Conservation (phyloP, 306 rosid genomes). For the Adenanthera pavonina region DNA sequence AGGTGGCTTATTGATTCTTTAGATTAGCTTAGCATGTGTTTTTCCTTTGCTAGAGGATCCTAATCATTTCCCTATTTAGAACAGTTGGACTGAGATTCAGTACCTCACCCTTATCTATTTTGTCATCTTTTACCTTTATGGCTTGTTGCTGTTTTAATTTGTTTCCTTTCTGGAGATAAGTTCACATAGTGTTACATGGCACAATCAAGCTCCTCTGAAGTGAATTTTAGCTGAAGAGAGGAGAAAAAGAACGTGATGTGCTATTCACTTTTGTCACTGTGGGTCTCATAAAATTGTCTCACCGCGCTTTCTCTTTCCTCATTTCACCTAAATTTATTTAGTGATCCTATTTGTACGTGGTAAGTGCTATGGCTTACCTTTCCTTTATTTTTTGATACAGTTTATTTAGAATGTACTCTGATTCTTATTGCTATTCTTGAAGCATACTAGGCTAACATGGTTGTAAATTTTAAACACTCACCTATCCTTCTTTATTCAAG, state of each 20-base stretch:
- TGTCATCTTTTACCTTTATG: neutral
- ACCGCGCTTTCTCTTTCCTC: no score
- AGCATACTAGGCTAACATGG: neutral
- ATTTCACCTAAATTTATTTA: no score
- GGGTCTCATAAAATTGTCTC: no score
- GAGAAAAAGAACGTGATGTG: no score
- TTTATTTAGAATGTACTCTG: no score
- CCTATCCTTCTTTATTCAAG: no score
- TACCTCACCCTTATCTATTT: neutral
- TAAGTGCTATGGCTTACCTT: no score
- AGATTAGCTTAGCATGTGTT: slow-evolving; percentile 20
- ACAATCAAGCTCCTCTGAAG: neutral
- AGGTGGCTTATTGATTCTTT: slow-evolving; percentile 44
- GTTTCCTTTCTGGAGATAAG: slow-evolving; percentile 1
- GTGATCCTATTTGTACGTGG: no score
- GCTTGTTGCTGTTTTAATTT: neutral
- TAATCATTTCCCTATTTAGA: neutral
- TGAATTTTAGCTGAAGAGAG: no score
- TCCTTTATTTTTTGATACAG: neutral
- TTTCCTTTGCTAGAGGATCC: slow-evolving; percentile 3
- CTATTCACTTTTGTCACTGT: no score
- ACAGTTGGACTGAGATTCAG: neutral
- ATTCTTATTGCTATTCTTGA: neutral
- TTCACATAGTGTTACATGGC: neutral
- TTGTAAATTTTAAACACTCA: no score